Evolutionary conservation across 73 alveolate species (phyloP).

Genomic region (Durusdinium trenchii): DNA sequence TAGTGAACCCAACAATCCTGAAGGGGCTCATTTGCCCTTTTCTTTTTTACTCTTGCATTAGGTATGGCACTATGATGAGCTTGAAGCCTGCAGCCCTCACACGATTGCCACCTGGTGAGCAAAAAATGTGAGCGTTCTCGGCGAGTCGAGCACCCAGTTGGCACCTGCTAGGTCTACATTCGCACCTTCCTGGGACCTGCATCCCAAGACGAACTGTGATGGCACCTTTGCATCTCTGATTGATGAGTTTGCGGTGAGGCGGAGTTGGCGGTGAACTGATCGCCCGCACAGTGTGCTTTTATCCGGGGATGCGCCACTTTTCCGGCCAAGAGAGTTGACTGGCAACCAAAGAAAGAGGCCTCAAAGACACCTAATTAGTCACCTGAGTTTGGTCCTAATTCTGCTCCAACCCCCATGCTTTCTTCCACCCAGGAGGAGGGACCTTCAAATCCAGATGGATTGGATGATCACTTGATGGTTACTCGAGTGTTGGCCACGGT

Average conservation of each 20-base stretch:
- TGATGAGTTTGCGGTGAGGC: slow-evolving; percentile 81
- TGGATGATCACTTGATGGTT: no score
- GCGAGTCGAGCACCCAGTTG: neutral
- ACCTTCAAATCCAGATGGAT: no score
- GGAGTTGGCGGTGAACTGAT: neutral
- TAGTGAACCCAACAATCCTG: neutral
- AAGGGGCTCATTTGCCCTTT: neutral
- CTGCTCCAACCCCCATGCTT: no score
- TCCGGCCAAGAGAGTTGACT: neutral
- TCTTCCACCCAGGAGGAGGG: no score
- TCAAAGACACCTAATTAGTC: no score
- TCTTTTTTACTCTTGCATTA: neutral
- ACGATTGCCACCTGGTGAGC: slow-evolving; percentile 49
- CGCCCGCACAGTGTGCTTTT: neutral
- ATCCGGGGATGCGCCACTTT: neutral
- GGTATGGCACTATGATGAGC: slow-evolving; percentile 90
- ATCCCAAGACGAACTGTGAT: slow-evolving; percentile 60
- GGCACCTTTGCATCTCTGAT: slow-evolving; percentile 80
- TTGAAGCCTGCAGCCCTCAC: slow-evolving; percentile 56
- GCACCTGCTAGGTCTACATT: neutral
- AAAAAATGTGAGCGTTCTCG: neutral
- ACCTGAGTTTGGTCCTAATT: no score
- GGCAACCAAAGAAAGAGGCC: no score
- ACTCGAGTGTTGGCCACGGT: no score
- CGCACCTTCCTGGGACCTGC: slow-evolving; percentile 73